Percentiles rank a stretch among this genome's conserved stretches.
Evolutionary conservation across 2,329 filamentous ascomycete species (phyloP).

Genomic region (Alternaria sp.): DNA sequence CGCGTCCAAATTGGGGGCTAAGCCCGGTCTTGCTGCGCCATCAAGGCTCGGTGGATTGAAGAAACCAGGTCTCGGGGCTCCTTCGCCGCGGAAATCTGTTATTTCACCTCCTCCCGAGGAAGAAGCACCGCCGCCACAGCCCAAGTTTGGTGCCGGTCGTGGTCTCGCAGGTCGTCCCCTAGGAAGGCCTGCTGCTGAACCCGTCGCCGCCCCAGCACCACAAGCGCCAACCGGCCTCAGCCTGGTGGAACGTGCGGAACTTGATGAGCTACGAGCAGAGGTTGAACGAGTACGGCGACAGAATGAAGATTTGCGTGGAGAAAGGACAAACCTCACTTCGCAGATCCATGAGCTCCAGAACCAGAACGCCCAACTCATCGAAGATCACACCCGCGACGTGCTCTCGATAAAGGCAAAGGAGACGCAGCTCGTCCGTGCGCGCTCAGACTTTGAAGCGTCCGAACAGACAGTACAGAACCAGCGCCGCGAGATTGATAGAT

Average conservation of each 20-base stretch:
- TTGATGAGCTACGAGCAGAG: slow-evolving; percentile 84
- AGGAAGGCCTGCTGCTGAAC: slow-evolving; percentile 81
- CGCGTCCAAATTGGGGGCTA: slow-evolving; percentile 48
- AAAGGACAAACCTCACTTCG: slow-evolving; percentile 79
- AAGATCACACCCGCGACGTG: slow-evolving; percentile 94
- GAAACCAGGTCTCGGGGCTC: slow-evolving; percentile 50
- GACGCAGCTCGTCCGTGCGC: slow-evolving; percentile 90
- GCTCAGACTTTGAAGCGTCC: slow-evolving; percentile 86
- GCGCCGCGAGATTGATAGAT: slow-evolving; percentile 84
- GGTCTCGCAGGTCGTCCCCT: slow-evolving; percentile 87
- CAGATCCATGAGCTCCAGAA: slow-evolving; percentile 95
- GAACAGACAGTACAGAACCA: slow-evolving; percentile 86
- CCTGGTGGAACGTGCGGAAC: slow-evolving; percentile 84
- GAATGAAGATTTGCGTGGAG: slow-evolving; percentile 80
- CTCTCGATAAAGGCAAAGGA: slow-evolving; percentile 98
- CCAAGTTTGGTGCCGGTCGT: slow-evolving; percentile 68
- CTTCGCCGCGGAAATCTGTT: slow-evolving; percentile 51
- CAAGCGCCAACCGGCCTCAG: slow-evolving; percentile 69
- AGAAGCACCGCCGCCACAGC: slow-evolving; percentile 54
- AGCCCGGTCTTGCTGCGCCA: slow-evolving; percentile 46
- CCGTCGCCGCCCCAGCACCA: slow-evolving; percentile 51
- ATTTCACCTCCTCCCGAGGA: slow-evolving; percentile 54
- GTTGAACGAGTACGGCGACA: slow-evolving; percentile 79
- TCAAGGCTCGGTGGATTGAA: slow-evolving; percentile 50
- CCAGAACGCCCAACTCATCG: slow-evolving; percentile 94